Percentiles rank a stretch among this genome's conserved stretches.
phyloP scores from a whole-genome alignment of 805 yeast genomes.

The Candida endomychidarum region DNA sequence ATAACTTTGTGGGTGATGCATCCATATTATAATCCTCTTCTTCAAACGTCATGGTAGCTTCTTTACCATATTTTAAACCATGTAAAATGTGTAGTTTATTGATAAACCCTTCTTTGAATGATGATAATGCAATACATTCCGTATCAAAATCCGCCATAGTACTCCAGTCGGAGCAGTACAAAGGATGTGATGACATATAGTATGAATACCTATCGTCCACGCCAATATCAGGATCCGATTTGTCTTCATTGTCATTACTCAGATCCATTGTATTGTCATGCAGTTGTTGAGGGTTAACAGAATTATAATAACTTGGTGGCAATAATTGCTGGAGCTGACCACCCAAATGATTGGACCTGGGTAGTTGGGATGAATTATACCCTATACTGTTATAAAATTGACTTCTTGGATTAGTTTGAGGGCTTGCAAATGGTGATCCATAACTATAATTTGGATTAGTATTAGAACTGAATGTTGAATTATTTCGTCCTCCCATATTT shows the following conservation, averaged over 20 bases:
- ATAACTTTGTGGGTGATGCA: slow-evolving; percentile 10
- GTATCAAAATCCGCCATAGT: slow-evolving; percentile 22
- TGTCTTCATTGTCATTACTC: background rate
- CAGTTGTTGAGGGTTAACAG: background rate
- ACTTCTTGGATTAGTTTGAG: slow-evolving; percentile 12
- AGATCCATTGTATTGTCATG: background rate
- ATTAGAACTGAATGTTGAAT: background rate
- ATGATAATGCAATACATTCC: slow-evolving; percentile 63
- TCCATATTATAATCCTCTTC: slow-evolving; percentile 16
- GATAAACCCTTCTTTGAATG: slow-evolving; percentile 74
- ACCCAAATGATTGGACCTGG: slow-evolving; percentile 1
- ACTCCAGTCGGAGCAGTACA: slow-evolving; percentile 39
- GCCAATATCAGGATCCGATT: background rate
- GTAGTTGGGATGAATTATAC: background rate
- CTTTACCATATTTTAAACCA: slow-evolving; percentile 28
- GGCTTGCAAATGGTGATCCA: slow-evolving; percentile 12
- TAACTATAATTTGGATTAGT: background rate
- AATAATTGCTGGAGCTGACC: slow-evolving; percentile 4
- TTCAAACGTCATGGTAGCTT: slow-evolving; percentile 14
- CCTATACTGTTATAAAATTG: slow-evolving; percentile 7
- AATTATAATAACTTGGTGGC: slow-evolving; percentile 13
- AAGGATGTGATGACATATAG: slow-evolving; percentile 29
- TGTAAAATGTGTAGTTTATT: slow-evolving; percentile 60
- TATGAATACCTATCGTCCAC: slow-evolving; percentile 21
- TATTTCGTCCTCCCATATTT: slow-evolving; percentile 1